Conservation (phyloP, 1,284 basidiomycete genomes). For the Rhodotorula sp. region DNA sequence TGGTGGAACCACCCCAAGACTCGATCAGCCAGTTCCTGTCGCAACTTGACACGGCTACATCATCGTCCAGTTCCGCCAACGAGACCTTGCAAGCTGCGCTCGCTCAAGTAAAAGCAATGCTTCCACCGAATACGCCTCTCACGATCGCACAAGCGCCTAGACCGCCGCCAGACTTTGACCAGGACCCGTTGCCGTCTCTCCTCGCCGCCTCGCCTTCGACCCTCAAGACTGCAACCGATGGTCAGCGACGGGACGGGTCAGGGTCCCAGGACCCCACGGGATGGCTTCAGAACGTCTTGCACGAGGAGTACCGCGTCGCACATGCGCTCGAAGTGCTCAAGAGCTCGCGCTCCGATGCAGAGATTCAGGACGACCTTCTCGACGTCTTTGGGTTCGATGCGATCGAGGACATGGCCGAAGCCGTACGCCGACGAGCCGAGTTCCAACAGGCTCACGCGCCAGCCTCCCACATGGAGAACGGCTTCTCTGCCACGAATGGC, state of each 20-base stretch:
- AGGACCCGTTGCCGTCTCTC: constrained; percentile 18
- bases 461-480: background rate
- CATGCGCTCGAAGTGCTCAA: constrained; percentile 25
- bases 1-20: background rate
- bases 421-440: constrained; percentile 47
- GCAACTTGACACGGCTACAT: background rate
- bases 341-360: constrained; percentile 55
- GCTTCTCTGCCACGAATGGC: background rate
- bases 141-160: constrained; percentile 1
- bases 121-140: constrained; percentile 5
- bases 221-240: background rate
- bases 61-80: background rate
- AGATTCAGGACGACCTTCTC: constrained; percentile 72
- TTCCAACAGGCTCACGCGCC: constrained; percentile 4
- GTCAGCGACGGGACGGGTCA: background rate
- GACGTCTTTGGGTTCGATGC: constrained; percentile 86
- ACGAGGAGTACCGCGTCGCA: background rate
- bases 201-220: background rate
- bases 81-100: constrained; percentile 4
- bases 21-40: background rate
- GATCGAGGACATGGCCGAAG: constrained; percentile 57
- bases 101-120: background rate
- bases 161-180: constrained; percentile 3
- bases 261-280: background rate
- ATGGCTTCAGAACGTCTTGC: constrained; percentile 22